Evolutionary conservation across 1,284 basidiomycete genomes (phyloP).

Genomic region (Marasmius fiardii): DNA sequence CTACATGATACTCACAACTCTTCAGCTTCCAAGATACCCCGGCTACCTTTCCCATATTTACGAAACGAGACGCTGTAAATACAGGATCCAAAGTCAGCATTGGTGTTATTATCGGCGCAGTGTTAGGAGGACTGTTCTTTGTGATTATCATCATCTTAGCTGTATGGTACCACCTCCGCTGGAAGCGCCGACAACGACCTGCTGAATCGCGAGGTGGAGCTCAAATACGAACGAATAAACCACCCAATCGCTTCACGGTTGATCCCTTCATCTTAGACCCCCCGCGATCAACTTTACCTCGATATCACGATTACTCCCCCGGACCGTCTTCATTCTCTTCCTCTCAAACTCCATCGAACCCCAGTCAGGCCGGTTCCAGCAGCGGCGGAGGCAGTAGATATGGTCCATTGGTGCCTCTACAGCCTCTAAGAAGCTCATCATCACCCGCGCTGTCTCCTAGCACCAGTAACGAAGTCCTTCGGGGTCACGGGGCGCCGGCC

Average conservation of each 20-base stretch:
- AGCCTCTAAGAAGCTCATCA: neutral
- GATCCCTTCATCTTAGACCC: neutral
- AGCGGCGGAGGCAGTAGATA: neutral
- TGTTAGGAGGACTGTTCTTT: neutral
- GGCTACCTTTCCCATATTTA: neutral
- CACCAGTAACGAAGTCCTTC: neutral
- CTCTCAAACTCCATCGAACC: neutral
- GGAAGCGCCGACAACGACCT: neutral
- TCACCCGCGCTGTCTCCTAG: neutral
- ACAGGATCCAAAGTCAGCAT: neutral
- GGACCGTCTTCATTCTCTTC: neutral
- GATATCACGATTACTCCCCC: neutral
- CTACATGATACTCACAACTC: too few relatives aligned
- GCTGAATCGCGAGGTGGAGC: neutral
- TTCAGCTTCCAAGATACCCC: neutral
- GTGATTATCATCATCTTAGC: neutral
- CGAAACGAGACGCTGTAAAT: neutral
- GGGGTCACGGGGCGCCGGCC: neutral
- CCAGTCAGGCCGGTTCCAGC: neutral
- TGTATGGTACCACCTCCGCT: neutral
- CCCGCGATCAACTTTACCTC: neutral
- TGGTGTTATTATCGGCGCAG: neutral
- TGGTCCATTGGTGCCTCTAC: neutral
- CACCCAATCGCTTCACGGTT: neutral
- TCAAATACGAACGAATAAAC: neutral